Evolutionary conservation across 352 stramenopile species (phyloP).

Genomic region (Aphanomyces stellatus): DNA sequence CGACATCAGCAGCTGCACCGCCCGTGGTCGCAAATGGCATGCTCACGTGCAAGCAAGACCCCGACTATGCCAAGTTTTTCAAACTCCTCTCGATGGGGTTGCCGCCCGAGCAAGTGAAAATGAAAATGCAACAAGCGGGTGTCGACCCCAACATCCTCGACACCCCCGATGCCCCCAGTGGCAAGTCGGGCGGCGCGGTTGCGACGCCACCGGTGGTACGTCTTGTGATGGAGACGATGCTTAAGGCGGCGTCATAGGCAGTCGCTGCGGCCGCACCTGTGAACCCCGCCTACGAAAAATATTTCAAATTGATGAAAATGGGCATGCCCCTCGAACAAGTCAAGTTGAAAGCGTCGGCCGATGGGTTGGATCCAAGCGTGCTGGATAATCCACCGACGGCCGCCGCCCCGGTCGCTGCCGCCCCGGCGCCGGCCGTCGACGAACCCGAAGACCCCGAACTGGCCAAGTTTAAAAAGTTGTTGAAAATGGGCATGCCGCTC

Average conservation of each 20-base stretch:
- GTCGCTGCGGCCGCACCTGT: conserved; percentile 28
- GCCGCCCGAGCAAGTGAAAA: conserved; percentile 70
- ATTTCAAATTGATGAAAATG: conserved; percentile 93
- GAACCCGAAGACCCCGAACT: not conserved
- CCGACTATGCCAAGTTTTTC: conserved; percentile 74
- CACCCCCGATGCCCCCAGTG: conserved; percentile 55
- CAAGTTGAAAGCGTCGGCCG: conserved; percentile 88
- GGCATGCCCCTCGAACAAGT: conserved; percentile 86
- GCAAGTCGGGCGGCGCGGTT: no score
- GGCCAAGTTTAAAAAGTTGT: conserved; percentile 93
- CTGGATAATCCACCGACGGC: conserved; percentile 38
- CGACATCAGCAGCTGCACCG: conserved; percentile 6
- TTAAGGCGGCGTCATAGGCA: no score
- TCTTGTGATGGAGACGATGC: no score
- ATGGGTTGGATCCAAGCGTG: conserved; percentile 49
- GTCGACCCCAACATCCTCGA: conserved; percentile 61
- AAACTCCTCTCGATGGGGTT: conserved; percentile 76
- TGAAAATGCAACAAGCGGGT: conserved; percentile 75
- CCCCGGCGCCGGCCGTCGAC: not conserved
- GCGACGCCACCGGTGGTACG: no score
- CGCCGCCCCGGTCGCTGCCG: not conserved
- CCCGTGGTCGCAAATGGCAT: conserved; percentile 20
- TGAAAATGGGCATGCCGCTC: conserved; percentile 81
- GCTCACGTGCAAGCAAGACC: conserved; percentile 56
- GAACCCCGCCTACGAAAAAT: conserved; percentile 84